Evolutionary conservation across 768 basidiomycete genomes (phyloP), one percentile per base, ranked within the genome.

Genomic region (Mycena crocata): DNA sequence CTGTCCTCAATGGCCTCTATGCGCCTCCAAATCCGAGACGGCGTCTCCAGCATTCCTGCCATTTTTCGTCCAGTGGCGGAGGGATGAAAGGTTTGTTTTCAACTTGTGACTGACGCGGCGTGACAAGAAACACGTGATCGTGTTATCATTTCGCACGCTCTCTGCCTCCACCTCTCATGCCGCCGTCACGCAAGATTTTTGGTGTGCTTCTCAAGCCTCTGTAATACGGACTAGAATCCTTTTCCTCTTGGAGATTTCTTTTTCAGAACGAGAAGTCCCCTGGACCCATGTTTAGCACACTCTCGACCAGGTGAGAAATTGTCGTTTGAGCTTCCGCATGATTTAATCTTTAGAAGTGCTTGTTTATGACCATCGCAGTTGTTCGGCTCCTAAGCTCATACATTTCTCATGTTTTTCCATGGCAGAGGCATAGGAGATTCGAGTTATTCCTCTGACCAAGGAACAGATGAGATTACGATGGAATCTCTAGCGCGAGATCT

Each of bases 21-120:
- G 49, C 94, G 86, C 31, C 93, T 86, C 91, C 90, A 93, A 73
- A 95, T 89, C 46, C 93, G 84, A 28, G 94, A 95, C 0, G 93
- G 93, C 19, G 93, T 95, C 78, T 95, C 93, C 12, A 89, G 82
- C 79, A 87, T 77, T 19, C 83, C 83, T 73, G 89, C 84, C 80
- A 86, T 52, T 85, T 49, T 39, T 62, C 39, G 45, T 30, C 46
- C 23, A 15, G 45, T 49, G 45, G 46, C 34, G 31, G 57, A 9
- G 26, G 37, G 48, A n/a, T 32, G 42, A 57, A 44, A 44, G 55
- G 55, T 15, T 28, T 28, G 21, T 1, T 31, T 32, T 8, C 42
- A 57, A 37, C 26, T 13, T 48, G 46, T 48, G 46, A 48, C 46
- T n/a, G 5, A 23, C 21, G 5, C 9, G 7, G 6, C 21, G 40